These are phyloP conservation scores for Beauveria scarabaeidicola DNA, from an alignment of 2,329 filamentous ascomycete species.

Conservation along the genomic window DNA sequence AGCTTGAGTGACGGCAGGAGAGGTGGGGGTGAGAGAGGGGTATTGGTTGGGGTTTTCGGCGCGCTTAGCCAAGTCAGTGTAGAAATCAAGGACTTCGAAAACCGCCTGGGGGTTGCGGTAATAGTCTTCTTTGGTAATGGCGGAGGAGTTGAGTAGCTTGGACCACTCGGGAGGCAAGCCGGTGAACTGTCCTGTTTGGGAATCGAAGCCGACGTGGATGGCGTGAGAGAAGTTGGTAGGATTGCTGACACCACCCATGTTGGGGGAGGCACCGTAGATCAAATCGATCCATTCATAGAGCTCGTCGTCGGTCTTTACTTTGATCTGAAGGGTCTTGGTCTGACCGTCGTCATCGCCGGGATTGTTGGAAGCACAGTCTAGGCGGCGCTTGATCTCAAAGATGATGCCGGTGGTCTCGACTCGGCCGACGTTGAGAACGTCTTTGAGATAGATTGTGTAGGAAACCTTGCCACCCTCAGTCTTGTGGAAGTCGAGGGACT, in stretches of 20 bases:
- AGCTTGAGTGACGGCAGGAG: conserved; percentile 46
- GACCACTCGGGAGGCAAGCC: conserved; percentile 95
- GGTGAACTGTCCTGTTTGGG: conserved; percentile 88
- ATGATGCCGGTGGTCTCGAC: conserved; percentile 88
- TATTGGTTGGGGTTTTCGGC: conserved; percentile 63
- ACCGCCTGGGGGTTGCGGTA: conserved; percentile 88
- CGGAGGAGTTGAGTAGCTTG: conserved; percentile 88
- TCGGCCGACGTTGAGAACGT: conserved; percentile 82
- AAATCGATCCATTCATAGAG: conserved; percentile 99
- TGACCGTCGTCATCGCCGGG: conserved; percentile 72
- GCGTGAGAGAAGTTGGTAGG: conserved; percentile 97
- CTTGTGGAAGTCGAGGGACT: conserved; percentile 91
- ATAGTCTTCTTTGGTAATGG: conserved; percentile 97
- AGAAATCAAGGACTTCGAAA: conserved; percentile 76
- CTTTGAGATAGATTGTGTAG: conserved; percentile 76
- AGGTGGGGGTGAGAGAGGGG: conserved; percentile 58
- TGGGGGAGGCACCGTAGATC: conserved; percentile 92
- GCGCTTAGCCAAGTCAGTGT: conserved; percentile 73
- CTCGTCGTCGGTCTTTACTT: conserved; percentile 91
- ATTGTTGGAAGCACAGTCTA: conserved; percentile 59
- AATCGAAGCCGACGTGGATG: conserved; percentile 95
- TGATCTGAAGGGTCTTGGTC: conserved; percentile 79
- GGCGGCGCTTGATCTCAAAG: conserved; percentile 80
- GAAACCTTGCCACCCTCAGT: conserved; percentile 78
- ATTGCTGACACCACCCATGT: conserved; percentile 96